A percentile compares a stretch with the other conserved stretches of the same genome.
Evolutionary conservation across 495 filamentous ascomycete genomes (phyloP).

Genomic region (Penicillium malachiteum): DNA sequence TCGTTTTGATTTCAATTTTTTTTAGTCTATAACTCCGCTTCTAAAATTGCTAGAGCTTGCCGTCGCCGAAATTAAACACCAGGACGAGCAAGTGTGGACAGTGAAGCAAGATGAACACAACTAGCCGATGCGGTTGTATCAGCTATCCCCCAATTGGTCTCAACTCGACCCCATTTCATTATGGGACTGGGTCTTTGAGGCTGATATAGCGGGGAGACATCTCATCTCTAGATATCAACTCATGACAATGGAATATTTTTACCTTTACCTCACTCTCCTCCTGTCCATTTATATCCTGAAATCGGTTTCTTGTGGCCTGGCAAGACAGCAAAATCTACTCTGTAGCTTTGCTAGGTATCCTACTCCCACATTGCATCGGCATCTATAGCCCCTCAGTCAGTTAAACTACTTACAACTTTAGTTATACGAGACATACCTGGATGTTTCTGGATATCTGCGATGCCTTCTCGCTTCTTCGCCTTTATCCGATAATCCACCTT

Average conservation of each 20-base stretch:
- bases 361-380: conserved; percentile 49
- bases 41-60: conserved; percentile 67
- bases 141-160: conserved; percentile 43
- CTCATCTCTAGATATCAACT: neutral
- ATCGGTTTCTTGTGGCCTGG: too few relatives aligned
- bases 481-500: conserved; percentile 58
- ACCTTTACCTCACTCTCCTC: neutral
- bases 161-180: conserved; percentile 51
- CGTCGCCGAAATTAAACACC: conserved; percentile 53
- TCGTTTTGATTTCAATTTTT: neutral
- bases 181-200: conserved; percentile 51
- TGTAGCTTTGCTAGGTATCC: neutral
- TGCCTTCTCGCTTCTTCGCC: conserved; percentile 59
- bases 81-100: conserved; percentile 66
- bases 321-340: too few relatives aligned
- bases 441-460: conserved; percentile 60
- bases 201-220: conserved; percentile 45
- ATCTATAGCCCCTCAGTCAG: conserved; percentile 25
- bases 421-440: conserved; percentile 36
- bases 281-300: neutral
- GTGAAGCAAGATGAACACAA: conserved; percentile 60
- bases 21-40: conserved; percentile 32
- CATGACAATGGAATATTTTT: neutral
- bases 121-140: conserved; percentile 18
- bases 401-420: conserved; percentile 8